Evolutionary conservation across 257 asterid genomes (phyloP), one percentile per base, ranked within the genome.

Genomic region (Plantago major): DNA sequence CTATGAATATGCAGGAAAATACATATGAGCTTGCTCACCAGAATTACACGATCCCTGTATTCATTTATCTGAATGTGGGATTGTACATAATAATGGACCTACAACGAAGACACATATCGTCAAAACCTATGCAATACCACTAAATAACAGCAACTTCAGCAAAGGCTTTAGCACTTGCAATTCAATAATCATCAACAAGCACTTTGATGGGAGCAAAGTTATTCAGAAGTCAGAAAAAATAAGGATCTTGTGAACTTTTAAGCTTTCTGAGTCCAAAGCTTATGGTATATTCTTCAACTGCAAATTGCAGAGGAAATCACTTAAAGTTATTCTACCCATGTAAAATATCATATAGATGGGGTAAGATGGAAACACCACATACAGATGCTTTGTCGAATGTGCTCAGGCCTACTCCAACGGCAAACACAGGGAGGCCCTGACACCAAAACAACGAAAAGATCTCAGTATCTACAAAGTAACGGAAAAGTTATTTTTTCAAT

Each of bases 11-110:
- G 47, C 38, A 42, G 52, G 37, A 58, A 63, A 18, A 37, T 62
- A 60, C 30, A 38, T 17, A 56, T 1, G 6, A 57, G 60, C 44
- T 66, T 64, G 65, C 83, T 82, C 67, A 87, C 95, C 87, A 87
- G 65, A 69, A 87, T 33, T 55, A 84, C 87, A 22, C 94, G 90
- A 66, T 87, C 94, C 69, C 95, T 71, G 66, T 84, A 87, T 72
- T 86, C 95, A 44, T 86, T 86, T 58, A 86, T 78, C 84, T 86
- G 92, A 71, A 86, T 84, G 79, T 87, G 90, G 69, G 95, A 87
- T 53, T 87, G 94, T 33, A 79, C 81, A 64, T 84, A 87, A 76
- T 87, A 84, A 71, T 87, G 86, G 67, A 84, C 84, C 95, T 87
- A 74, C 57, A 61, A 37, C 28, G 65, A 49, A 58, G 58, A 38